Percentiles rank a stretch among this genome's conserved stretches.
Conservation (phyloP, 1,139 yeast species). For the Saccharomyces hybrid region DNA sequence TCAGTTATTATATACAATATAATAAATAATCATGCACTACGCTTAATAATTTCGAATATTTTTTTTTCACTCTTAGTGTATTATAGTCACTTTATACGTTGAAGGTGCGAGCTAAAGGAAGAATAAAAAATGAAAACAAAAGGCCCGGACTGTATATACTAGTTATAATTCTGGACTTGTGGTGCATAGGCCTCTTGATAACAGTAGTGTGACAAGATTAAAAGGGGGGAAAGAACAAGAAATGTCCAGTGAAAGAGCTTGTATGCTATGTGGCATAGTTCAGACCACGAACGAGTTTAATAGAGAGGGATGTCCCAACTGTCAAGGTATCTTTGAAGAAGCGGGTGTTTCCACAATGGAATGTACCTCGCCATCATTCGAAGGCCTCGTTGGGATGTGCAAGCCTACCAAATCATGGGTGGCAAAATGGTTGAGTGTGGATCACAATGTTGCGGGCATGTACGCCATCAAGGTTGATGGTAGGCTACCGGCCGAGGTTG, state of each 20-base stretch:
- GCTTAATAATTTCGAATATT: too few species aligned
- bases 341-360: conserved; percentile 81
- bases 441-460: conserved; percentile 80
- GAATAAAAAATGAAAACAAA: too few species aligned
- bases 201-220: too few species aligned
- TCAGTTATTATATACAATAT: not conserved
- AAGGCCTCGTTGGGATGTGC: conserved; percentile 88
- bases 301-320: conserved; percentile 91
- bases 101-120: too few species aligned
- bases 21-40: too few species aligned
- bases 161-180: too few species aligned
- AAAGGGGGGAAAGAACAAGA: not conserved
- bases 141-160: too few species aligned
- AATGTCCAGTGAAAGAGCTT: conserved; percentile 71
- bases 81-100: not conserved
- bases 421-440: conserved; percentile 92
- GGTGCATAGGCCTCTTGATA: too few species aligned
- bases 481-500: conserved; percentile 77
- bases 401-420: conserved; percentile 91
- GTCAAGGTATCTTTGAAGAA: conserved; percentile 78
- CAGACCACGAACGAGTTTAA: conserved; percentile 56
- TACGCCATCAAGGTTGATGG: conserved; percentile 94
- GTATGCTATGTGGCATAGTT: conserved; percentile 93
- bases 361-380: conserved; percentile 94
- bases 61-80: too few species aligned